Percentiles rank a stretch among this genome's conserved stretches.
Conservation (phyloP, 163 green algal species). For the Chlorella variabilis region DNA sequence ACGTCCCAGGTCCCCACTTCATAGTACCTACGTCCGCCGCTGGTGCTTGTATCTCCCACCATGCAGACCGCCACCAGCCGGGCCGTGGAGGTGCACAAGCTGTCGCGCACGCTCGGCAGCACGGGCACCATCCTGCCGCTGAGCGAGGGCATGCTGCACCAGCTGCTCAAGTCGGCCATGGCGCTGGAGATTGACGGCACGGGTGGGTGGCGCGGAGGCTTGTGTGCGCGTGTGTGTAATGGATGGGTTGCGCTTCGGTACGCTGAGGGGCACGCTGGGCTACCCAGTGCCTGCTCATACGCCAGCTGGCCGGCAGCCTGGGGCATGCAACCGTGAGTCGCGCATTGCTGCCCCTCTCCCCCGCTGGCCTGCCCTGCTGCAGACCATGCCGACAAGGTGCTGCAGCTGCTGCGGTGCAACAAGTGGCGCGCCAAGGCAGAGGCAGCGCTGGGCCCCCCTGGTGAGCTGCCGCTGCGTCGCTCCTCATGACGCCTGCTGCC, state of each 20-base stretch:
- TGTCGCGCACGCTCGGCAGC: conserved; percentile 24
- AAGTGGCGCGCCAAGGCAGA: conserved; percentile 33
- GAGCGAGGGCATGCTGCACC: conserved; percentile 41
- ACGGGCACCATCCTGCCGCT: conserved; percentile 25
- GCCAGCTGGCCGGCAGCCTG: no score
- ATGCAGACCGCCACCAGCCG: conserved; percentile 39
- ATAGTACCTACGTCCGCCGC: no score
- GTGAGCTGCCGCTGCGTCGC: not conserved
- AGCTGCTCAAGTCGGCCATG: conserved; percentile 41
- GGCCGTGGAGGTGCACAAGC: conserved; percentile 40
- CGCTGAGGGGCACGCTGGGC: no score
- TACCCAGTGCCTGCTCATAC: no score
- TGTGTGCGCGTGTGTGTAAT: not conserved
- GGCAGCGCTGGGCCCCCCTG: not conserved
- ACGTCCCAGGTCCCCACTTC: no score
- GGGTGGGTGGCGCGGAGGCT: not conserved
- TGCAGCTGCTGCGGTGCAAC: conserved; percentile 47
- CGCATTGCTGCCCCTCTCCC: no score
- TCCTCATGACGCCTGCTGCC: not conserved
- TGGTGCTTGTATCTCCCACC: no score
- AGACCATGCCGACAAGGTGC: conserved; percentile 28
- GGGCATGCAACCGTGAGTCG: no score
- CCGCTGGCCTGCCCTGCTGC: not conserved
- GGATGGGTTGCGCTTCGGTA: no score
- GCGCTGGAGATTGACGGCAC: conserved; percentile 45